phyloP scores from a whole-genome alignment of 75 land plant genomes.

The Picea sitchensis region DNA sequence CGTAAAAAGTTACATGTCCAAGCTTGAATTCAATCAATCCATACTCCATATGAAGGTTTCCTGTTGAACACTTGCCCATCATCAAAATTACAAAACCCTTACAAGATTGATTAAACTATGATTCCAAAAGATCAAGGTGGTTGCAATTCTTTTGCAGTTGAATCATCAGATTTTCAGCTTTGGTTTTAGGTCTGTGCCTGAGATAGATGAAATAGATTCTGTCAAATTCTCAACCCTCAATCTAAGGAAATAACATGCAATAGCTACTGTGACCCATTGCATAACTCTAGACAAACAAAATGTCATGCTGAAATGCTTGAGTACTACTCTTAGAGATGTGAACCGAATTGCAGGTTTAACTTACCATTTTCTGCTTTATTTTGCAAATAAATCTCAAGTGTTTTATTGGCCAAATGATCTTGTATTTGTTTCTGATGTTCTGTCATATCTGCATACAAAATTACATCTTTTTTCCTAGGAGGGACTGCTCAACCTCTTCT shows the following conservation, averaged over 20 bases:
- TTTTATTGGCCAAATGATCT: conserved; percentile 22
- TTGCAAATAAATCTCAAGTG: conserved; percentile 24
- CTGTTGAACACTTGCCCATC: too few species aligned
- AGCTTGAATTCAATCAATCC: too few species aligned
- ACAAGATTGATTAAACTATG: too few species aligned
- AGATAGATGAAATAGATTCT: background rate
- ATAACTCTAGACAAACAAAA: background rate
- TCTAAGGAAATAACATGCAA: background rate
- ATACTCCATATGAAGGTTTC: too few species aligned
- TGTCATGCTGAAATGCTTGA: background rate
- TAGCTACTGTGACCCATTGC: background rate
- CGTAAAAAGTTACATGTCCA: too few species aligned
- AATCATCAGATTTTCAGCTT: conserved; percentile 45
- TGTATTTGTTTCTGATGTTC: conserved; percentile 8
- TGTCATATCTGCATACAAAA: conserved; percentile 30
- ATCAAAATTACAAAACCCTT: too few species aligned
- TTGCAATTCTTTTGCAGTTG: conserved; percentile 83
- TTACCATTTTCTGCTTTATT: conserved; percentile 8
- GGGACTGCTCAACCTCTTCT: conserved; percentile 38
- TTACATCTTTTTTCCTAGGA: conserved; percentile 43
- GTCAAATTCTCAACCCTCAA: background rate
- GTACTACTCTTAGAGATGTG: too few species aligned
- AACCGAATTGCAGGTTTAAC: background rate
- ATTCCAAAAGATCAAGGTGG: too few species aligned
- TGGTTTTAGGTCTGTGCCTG: conserved; percentile 42